Conservation (phyloP, 148 eudicot species). For the Rhododendron molle region DNA sequence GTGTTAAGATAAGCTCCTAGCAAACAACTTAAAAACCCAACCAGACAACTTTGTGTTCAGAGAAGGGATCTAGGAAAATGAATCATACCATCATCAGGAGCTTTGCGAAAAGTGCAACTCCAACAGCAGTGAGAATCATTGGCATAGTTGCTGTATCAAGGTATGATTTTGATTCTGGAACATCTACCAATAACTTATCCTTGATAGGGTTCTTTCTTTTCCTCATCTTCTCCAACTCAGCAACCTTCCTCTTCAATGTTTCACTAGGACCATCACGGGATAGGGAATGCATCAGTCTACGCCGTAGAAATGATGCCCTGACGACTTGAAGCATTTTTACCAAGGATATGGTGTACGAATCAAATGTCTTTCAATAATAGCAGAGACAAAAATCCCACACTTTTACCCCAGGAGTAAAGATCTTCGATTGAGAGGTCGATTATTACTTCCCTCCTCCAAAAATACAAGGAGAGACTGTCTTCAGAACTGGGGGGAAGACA, state of each 20-base stretch:
- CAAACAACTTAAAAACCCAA: background rate
- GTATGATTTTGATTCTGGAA: conserved; percentile 58
- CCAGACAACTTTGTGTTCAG: background rate
- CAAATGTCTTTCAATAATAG: background rate
- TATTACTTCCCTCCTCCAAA: background rate
- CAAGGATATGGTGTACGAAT: background rate
- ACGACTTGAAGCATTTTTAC: conserved; percentile 34
- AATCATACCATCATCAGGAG: conserved; percentile 76
- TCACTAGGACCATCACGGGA: conserved; percentile 54
- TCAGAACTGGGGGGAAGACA: background rate
- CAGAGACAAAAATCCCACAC: background rate
- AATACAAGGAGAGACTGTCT: background rate
- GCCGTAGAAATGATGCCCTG: conserved; percentile 23
- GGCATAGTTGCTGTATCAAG: conserved; percentile 84
- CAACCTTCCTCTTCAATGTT: conserved; percentile 54
- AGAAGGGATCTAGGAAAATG: background rate
- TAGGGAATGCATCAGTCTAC: conserved; percentile 50
- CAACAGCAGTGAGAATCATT: conserved; percentile 68
- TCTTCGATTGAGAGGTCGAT: background rate
- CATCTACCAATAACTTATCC: conserved; percentile 60
- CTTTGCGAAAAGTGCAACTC: conserved; percentile 77
- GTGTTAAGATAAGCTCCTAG: background rate
- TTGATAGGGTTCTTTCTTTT: conserved; percentile 45
- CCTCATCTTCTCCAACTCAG: conserved; percentile 51
- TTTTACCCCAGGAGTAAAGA: background rate